Conservation (phyloP, 2,329 filamentous ascomycete species). For the Pochonia chlamydosporia region DNA sequence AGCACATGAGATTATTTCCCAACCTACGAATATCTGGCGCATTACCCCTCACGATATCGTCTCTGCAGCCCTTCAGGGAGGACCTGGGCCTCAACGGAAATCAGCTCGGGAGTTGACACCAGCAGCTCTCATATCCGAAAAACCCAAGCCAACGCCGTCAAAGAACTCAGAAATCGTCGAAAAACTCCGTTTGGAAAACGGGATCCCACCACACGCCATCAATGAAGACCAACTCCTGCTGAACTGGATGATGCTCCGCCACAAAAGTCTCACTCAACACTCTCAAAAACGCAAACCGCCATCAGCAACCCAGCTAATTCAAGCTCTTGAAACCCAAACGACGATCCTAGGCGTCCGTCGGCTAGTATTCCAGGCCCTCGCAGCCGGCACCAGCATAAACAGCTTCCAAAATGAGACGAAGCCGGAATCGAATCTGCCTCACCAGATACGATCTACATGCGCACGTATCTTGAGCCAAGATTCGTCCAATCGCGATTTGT, state of each 20-base stretch:
- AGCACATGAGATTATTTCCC: conserved; percentile 17
- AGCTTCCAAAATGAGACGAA: conserved; percentile 11
- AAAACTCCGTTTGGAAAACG: conserved; percentile 20
- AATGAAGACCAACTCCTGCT: conserved; percentile 25
- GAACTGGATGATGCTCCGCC: conserved; percentile 29
- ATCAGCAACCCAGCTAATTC: conserved; percentile 11
- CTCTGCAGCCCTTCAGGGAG: conserved; percentile 22
- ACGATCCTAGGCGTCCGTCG: conserved; percentile 24
- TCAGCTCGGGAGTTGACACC: neutral
- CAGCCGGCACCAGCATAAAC: conserved; percentile 14
- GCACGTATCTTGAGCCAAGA: conserved; percentile 12
- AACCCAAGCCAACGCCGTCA: neutral
- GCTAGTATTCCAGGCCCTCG: conserved; percentile 22
- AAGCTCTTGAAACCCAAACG: conserved; percentile 16
- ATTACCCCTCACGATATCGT: conserved; percentile 39
- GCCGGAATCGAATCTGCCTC: conserved; percentile 9
- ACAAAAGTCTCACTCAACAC: conserved; percentile 9
- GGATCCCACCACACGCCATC: conserved; percentile 21
- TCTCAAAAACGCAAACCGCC: neutral
- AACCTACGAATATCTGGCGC: conserved; percentile 27
- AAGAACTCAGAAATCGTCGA: conserved; percentile 11
- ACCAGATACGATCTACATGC: conserved; percentile 18
- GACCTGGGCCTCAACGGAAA: neutral
- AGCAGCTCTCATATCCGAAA: neutral
- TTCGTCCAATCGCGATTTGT: conserved; percentile 2